Evolutionary conservation across 2,329 filamentous ascomycete genomes (phyloP), one percentile per base, ranked within the genome.

Genomic region (Cytospora leucostoma): DNA sequence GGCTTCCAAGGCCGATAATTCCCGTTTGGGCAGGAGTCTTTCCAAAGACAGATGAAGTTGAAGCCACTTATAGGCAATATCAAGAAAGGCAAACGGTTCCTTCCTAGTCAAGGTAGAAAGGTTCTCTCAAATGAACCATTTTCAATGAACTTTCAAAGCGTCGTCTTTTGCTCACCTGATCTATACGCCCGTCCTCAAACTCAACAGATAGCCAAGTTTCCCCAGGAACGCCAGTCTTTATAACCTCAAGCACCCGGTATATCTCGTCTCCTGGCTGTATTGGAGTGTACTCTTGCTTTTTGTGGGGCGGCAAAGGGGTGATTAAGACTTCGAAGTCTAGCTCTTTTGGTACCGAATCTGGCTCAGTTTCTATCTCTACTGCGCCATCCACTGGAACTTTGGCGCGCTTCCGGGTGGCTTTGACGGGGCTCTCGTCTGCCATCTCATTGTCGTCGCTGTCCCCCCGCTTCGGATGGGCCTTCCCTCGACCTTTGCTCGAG

Each of bases 121-220:
- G 44, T 2, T 49, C 13, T 13, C 35, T 19, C 8, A 38, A 50
- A 8, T 3, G 32, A 13, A 49, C 4, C 3, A 10, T 32, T 12
- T 37, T 21, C 19, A 32, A 6, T 33, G 21, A 34, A 12, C 4
- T 27, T 13, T 32, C 19, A 47, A 10, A 47, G 44, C 10, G 3
- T 47, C 35, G 33, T 19, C 33, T 17, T 55, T 32, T 5, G 77
- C 80, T 75, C 74, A 83, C 81, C 68, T 75, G 64, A 60, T 80
- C 75, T 66, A 77, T 68, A 56, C 76, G 74, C 32, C 80, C 81
- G 67, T 83, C 80, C 35, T 76, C 76, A 55, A 81, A 82, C 64
- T 81, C 79, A 12, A 79, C 72, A 5, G 68, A 70, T 51, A 78
- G 79, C 27, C 70, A 70, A 1, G 68, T 27, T 11, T 74, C 67